These are phyloP conservation scores for Stenogyne calaminthoides DNA, from an alignment of 305 asterid species.

Conservation along the genomic window DNA sequence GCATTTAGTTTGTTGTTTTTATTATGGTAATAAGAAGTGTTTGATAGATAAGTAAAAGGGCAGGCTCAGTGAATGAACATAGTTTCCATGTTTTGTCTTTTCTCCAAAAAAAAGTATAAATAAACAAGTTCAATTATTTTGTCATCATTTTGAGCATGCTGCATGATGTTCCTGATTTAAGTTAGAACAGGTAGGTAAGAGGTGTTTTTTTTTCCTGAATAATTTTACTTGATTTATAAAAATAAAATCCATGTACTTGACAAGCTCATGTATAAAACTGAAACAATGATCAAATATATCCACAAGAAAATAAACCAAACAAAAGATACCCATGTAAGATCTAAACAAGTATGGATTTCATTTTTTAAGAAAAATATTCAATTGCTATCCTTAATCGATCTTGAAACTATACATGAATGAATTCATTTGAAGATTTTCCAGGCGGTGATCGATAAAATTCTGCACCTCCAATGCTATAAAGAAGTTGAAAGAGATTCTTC, in stretches of 20 bases:
- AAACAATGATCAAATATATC: neutral
- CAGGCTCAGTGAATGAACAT: no score
- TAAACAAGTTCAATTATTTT: neutral
- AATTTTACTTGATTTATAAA: neutral
- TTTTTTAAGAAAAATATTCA: constrained; percentile 10
- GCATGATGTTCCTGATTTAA: no score
- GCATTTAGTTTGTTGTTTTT: constrained; percentile 4
- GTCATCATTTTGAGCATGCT: neutral
- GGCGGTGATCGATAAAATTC: constrained; percentile 34
- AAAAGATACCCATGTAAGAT: no score
- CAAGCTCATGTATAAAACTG: neutral
- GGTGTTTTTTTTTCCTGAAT: no score
- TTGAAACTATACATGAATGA: constrained; percentile 35
- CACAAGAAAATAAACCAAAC: neutral
- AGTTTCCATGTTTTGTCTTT: no score
- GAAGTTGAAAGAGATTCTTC: constrained; percentile 17
- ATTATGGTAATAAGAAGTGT: neutral
- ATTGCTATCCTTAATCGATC: constrained; percentile 14
- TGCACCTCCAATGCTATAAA: constrained; percentile 30
- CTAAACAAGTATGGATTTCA: neutral
- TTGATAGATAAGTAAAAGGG: neutral
- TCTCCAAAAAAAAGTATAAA: no score
- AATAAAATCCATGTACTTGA: neutral
- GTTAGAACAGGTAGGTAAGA: no score
- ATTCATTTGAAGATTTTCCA: constrained; percentile 37